Evolutionary conservation across 2,329 filamentous ascomycete species (phyloP).

Genomic region (Ilyonectria mors-panacis): DNA sequence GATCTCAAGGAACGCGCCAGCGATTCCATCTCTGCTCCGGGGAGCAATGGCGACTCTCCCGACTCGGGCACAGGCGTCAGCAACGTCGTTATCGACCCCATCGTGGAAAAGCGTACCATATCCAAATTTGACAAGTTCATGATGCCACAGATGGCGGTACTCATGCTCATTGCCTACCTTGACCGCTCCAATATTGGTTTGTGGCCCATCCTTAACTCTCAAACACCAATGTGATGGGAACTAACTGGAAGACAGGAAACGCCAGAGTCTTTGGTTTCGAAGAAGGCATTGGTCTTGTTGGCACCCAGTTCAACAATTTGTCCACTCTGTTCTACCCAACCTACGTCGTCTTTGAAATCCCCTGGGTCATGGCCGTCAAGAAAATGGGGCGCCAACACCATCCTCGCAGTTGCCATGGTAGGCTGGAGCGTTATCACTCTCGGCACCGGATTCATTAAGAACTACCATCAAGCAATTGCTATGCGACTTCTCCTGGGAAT

Average conservation of each 20-base stretch:
- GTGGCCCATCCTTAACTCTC: not conserved
- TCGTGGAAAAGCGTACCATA: conserved; percentile 31
- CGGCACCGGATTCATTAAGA: conserved; percentile 51
- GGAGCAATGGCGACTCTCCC: not conserved
- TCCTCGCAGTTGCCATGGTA: conserved; percentile 51
- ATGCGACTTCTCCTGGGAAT: conserved; percentile 52
- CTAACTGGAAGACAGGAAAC: conserved; percentile 46
- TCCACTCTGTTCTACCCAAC: conserved; percentile 51
- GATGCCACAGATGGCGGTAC: conserved; percentile 47
- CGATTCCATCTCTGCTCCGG: not conserved
- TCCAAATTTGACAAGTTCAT: conserved; percentile 49
- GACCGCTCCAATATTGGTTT: conserved; percentile 49
- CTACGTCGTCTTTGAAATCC: conserved; percentile 52
- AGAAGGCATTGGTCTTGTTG: conserved; percentile 49
- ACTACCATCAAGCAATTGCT: conserved; percentile 46
- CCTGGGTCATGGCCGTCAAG: conserved; percentile 52
- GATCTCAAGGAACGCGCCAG: not conserved
- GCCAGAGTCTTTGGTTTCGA: conserved; percentile 53
- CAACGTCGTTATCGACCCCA: not conserved
- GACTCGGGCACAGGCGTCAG: conserved; percentile 6
- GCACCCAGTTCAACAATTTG: conserved; percentile 51
- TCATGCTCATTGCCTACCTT: conserved; percentile 46
- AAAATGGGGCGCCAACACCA: conserved; percentile 44
- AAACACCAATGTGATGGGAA: not conserved
- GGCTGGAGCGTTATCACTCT: conserved; percentile 52